These are phyloP conservation scores for Sporopachydermia cereana DNA, from an alignment of 1,139 yeast species.

Conservation along the genomic window DNA sequence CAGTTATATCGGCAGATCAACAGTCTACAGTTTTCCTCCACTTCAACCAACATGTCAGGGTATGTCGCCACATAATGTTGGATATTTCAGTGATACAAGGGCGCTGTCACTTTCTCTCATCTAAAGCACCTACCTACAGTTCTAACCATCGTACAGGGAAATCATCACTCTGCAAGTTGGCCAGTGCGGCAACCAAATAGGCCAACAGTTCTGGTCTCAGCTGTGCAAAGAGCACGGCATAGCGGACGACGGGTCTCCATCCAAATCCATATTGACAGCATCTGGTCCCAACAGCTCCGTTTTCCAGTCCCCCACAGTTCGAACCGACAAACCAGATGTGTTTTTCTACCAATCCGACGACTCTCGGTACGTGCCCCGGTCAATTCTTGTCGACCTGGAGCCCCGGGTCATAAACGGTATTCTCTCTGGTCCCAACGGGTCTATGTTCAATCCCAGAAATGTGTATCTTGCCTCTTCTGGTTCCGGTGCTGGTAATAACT, in stretches of 20 bases:
- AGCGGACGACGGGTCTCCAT: slow-evolving; percentile 50
- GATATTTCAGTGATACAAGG: no score
- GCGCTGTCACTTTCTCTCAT: background rate
- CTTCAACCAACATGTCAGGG: no score
- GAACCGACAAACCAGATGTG: slow-evolving; percentile 45
- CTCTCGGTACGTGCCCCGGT: slow-evolving; percentile 75
- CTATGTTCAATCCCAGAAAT: slow-evolving; percentile 77
- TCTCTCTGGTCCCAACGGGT: slow-evolving; percentile 36
- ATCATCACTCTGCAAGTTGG: slow-evolving; percentile 60
- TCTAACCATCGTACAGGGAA: slow-evolving; percentile 34
- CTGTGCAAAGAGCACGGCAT: slow-evolving; percentile 84
- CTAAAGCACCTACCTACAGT: background rate
- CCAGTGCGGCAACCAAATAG: slow-evolving; percentile 96
- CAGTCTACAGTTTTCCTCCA: no score
- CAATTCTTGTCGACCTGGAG: slow-evolving; percentile 76
- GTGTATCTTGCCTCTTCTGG: slow-evolving; percentile 63
- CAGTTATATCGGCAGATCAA: background rate
- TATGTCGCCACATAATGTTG: no score
- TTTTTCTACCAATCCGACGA: slow-evolving; percentile 76
- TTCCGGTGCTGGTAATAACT: slow-evolving; percentile 86
- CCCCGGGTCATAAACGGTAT: slow-evolving; percentile 78
- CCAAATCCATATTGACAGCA: background rate
- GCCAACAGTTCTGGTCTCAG: slow-evolving; percentile 88
- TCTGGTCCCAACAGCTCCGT: background rate
- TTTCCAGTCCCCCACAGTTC: slow-evolving; percentile 28